These are phyloP conservation scores for Diplocarpon rosae DNA, from an alignment of 2,329 filamentous ascomycete genomes.

Conservation along the genomic window DNA sequence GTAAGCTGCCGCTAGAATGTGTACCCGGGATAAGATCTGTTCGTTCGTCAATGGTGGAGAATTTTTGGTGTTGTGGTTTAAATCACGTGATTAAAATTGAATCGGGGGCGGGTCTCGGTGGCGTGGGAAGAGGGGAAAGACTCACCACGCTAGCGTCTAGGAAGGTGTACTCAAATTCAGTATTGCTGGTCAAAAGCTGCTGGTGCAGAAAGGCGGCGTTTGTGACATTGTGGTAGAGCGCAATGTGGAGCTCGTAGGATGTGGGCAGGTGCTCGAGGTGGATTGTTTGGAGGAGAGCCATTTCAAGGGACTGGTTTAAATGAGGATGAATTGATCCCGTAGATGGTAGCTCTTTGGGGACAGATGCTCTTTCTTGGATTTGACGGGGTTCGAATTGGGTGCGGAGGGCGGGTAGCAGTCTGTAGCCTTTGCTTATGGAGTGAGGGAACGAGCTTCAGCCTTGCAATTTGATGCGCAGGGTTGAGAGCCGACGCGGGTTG, in stretches of 20 bases:
- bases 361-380: no score
- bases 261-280: conserved; percentile 64
- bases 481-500: no score
- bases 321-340: no score
- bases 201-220: conserved; percentile 71
- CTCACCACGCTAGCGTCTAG: conserved; percentile 72
- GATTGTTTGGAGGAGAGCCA: conserved; percentile 46
- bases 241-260: conserved; percentile 57
- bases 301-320: background rate
- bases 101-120: no score
- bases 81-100: no score
- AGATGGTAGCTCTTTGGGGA: no score
- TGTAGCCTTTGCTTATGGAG: no score
- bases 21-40: conserved; percentile 36
- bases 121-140: conserved; percentile 9
- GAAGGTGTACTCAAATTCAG: conserved; percentile 85
- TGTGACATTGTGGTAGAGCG: conserved; percentile 62
- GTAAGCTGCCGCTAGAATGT: conserved; percentile 39
- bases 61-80: no score
- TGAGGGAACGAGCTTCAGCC: no score
- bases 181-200: conserved; percentile 76
- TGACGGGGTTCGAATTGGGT: no score
- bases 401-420: no score
- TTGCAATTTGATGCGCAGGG: no score
- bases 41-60: background rate